A percentile compares a stretch with the other conserved stretches of the same genome.
Evolutionary conservation across 768 basidiomycete species (phyloP).

Genomic region (Leccinellum rugosiceps): DNA sequence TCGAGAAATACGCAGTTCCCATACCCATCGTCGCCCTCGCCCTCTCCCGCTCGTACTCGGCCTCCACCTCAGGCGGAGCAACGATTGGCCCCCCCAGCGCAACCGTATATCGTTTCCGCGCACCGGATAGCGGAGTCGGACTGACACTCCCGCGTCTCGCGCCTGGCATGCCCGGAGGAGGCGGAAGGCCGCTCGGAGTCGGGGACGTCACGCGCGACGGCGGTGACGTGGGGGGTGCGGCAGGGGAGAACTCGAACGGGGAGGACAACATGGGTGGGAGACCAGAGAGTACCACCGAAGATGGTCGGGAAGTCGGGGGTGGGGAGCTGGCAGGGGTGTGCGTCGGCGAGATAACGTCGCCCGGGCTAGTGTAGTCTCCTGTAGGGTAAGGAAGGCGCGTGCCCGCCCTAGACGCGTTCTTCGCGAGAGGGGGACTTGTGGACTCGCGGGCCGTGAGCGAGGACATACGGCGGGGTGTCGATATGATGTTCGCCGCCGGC

Average conservation of each 20-base stretch:
- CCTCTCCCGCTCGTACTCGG: constrained; percentile 29
- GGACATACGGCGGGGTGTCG: constrained; percentile 31
- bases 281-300: constrained; percentile 46
- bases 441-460: constrained; percentile 54
- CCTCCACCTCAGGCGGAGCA: constrained; percentile 28
- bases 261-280: constrained; percentile 32
- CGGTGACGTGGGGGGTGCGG: constrained; percentile 17
- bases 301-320: constrained; percentile 37
- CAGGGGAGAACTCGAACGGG: constrained; percentile 18
- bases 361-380: constrained; percentile 75
- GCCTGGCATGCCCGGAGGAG: constrained; percentile 37
- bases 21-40: constrained; percentile 32
- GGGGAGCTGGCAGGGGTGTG: constrained; percentile 46
- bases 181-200: constrained; percentile 35
- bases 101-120: constrained; percentile 79
- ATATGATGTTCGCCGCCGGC: constrained; percentile 9
- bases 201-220: constrained; percentile 24
- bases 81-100: constrained; percentile 75
- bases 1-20: constrained; percentile 44
- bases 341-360: constrained; percentile 39
- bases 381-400: constrained; percentile 75
- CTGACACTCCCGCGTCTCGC: constrained; percentile 55
- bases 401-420: constrained; percentile 23
- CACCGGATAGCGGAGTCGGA: constrained; percentile 56
- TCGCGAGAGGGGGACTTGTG: constrained; percentile 59